A percentile compares a stretch with the other conserved stretches of the same genome.
These are phyloP conservation scores for Paulownia fortunei DNA, from an alignment of 257 asterid species.

Conservation along the genomic window DNA sequence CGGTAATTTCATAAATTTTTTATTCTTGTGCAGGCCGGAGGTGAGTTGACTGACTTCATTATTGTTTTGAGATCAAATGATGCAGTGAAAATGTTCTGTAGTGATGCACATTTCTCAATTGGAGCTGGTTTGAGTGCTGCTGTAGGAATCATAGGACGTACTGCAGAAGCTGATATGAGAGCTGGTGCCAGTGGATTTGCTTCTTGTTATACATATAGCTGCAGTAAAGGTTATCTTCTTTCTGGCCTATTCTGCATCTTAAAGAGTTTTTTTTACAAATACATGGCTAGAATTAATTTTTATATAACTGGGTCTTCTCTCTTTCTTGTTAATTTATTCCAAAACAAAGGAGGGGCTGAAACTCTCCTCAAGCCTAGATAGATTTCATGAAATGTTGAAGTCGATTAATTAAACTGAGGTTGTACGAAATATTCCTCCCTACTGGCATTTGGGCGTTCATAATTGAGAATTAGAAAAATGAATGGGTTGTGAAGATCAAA, in stretches of 20 bases:
- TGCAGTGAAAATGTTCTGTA: constrained; percentile 80
- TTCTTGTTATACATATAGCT: constrained; percentile 93
- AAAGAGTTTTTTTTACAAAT: not conserved
- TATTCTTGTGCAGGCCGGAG: constrained; percentile 79
- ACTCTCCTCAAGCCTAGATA: not conserved
- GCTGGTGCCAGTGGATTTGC: constrained; percentile 76
- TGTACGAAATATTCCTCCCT: not conserved
- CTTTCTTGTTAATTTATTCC: not conserved
- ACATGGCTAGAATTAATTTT: not conserved
- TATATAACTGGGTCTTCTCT: not conserved
- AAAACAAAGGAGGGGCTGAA: too few relatives aligned
- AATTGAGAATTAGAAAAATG: not conserved
- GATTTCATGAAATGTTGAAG: not conserved
- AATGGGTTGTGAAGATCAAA: not conserved
- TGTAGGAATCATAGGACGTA: constrained; percentile 81
- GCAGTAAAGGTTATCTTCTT: constrained; percentile 80
- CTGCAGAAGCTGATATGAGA: constrained; percentile 93
- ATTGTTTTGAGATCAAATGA: constrained; percentile 79
- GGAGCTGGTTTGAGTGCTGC: constrained; percentile 99
- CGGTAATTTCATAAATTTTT: not conserved
- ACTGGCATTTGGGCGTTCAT: not conserved
- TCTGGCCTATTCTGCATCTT: constrained; percentile 12
- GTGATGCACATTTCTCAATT: constrained; percentile 75
- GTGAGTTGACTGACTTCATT: constrained; percentile 91
- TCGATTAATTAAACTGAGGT: not conserved